Percentiles rank a stretch among this genome's conserved stretches.
Evolutionary conservation across 352 stramenopile genomes (phyloP).

Genomic region (Pythium biforme): DNA sequence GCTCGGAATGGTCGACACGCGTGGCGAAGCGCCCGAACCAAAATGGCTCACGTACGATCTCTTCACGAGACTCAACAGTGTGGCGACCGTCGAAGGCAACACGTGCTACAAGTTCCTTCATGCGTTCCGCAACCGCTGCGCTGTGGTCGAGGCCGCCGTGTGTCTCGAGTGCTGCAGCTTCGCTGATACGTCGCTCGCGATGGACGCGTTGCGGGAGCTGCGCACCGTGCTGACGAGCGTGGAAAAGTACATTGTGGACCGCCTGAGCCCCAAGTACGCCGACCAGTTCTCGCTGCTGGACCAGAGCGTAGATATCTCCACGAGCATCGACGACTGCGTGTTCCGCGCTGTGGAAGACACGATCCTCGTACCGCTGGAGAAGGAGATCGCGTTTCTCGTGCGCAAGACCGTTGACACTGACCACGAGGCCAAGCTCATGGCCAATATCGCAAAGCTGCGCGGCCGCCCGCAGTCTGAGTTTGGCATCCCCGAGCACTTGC

Average conservation of each 20-base stretch:
- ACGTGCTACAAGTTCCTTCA: constrained; percentile 79
- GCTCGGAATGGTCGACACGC: constrained; percentile 74
- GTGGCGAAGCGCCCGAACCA: constrained; percentile 54
- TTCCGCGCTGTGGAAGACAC: constrained; percentile 75
- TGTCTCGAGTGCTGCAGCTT: constrained; percentile 53
- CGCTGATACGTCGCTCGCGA: constrained; percentile 50
- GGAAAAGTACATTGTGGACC: constrained; percentile 73
- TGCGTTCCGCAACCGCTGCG: constrained; percentile 70
- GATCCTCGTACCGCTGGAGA: constrained; percentile 72
- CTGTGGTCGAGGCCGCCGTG: constrained; percentile 60
- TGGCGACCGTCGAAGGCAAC: constrained; percentile 57
- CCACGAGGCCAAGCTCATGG: constrained; percentile 47
- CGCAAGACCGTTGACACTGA: constrained; percentile 56
- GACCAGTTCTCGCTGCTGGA: constrained; percentile 61
- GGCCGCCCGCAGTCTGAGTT: constrained; percentile 66
- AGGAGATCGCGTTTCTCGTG: constrained; percentile 74
- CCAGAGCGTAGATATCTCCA: constrained; percentile 51
- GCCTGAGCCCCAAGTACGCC: constrained; percentile 61
- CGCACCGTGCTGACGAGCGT: constrained; percentile 70
- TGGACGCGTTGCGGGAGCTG: constrained; percentile 60
- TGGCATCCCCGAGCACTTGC: constrained; percentile 72
- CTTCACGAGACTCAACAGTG: constrained; percentile 67
- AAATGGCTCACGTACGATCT: constrained; percentile 82
- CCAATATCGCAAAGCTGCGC: constrained; percentile 67
- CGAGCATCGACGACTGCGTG: constrained; percentile 65